Conservation (phyloP, 2,329 filamentous ascomycete genomes). For the Colletotrichum gloeosporioides region DNA sequence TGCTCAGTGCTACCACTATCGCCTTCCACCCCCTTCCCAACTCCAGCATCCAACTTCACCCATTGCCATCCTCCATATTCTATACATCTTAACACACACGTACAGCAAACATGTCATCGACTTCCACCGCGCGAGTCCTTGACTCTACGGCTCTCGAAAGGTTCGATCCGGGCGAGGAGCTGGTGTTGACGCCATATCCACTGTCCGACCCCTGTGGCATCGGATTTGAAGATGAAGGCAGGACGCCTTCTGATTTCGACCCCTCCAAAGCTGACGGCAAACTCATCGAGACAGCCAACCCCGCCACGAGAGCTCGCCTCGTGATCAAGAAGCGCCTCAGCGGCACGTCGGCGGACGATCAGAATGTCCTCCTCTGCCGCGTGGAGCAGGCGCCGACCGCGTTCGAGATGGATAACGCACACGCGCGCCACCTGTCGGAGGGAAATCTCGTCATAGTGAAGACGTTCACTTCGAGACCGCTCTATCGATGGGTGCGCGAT, state of each 20-base stretch:
- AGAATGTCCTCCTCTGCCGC: background rate
- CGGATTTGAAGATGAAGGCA: background rate
- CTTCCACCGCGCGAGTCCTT: background rate
- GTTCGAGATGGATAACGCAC: background rate
- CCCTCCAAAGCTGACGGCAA: background rate
- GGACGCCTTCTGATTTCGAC: background rate
- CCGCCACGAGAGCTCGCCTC: background rate
- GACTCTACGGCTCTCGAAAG: background rate
- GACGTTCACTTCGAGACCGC: background rate
- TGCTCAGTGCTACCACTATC: background rate
- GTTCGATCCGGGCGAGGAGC: background rate
- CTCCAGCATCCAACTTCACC: background rate
- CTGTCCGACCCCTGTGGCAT: background rate
- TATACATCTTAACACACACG: background rate
- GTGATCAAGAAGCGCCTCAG: background rate
- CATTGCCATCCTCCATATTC: background rate
- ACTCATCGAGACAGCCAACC: background rate
- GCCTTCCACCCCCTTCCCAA: background rate
- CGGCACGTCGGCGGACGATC: accelerated
- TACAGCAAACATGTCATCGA: background rate
- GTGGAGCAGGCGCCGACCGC: background rate
- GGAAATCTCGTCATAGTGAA: background rate
- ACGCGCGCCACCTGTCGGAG: background rate
- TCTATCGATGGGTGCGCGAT: too few relatives aligned
- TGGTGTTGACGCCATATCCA: background rate